These are phyloP conservation scores for Torulaspora globosa DNA, from an alignment of 1,139 yeast species.

Conservation along the genomic window DNA sequence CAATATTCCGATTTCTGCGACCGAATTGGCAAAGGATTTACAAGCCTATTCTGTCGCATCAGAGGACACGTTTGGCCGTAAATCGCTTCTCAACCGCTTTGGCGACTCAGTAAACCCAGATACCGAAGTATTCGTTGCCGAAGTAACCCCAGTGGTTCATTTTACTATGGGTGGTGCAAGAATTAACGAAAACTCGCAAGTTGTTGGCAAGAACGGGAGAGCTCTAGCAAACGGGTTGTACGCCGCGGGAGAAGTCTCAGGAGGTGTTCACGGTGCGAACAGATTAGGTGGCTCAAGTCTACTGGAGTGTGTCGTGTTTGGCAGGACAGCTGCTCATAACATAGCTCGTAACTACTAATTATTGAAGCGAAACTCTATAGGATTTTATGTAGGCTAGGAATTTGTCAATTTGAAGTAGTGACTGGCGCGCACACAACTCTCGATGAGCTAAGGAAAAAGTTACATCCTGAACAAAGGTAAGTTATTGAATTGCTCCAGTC, in stretches of 20 bases:
- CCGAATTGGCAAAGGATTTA: slow-evolving; percentile 43
- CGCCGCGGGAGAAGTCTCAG: slow-evolving; percentile 80
- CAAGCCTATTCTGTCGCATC: slow-evolving; percentile 44
- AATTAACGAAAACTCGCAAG: slow-evolving; percentile 57
- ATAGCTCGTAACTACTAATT: slow-evolving; percentile 20
- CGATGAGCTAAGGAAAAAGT: neutral
- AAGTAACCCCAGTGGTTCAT: slow-evolving; percentile 71
- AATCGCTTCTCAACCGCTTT: slow-evolving; percentile 35
- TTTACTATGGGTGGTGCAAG: slow-evolving; percentile 86
- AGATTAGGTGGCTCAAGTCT: slow-evolving; percentile 75
- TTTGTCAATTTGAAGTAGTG: neutral
- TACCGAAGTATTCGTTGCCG: slow-evolving; percentile 37
- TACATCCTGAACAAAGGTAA: neutral
- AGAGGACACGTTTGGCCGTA: slow-evolving; percentile 34
- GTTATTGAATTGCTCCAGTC: neutral
- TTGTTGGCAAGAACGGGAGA: slow-evolving; percentile 43
- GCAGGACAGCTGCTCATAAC: slow-evolving; percentile 45
- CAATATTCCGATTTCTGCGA: slow-evolving; percentile 37
- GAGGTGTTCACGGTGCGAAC: slow-evolving; percentile 78
- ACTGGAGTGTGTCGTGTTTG: slow-evolving; percentile 78
- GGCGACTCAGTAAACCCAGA: slow-evolving; percentile 24
- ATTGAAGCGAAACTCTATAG: neutral
- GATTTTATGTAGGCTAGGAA: neutral
- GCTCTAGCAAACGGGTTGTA: slow-evolving; percentile 54
- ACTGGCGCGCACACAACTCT: neutral